Evolutionary conservation across 352 stramenopile genomes (phyloP).

Genomic region (Paralagenidium karlingii): DNA sequence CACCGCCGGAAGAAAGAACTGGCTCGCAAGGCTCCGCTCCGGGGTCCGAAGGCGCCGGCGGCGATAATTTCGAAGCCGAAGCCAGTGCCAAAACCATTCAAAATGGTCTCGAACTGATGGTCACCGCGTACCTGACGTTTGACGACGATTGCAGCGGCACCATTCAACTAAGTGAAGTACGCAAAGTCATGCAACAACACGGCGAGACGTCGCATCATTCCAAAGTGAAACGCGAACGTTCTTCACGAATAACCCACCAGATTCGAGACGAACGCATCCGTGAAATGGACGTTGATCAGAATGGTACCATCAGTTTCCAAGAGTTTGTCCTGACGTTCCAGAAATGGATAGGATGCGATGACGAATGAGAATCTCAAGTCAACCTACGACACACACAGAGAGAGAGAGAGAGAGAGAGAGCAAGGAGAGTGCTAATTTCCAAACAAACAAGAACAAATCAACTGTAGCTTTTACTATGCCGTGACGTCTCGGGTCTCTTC

Average conservation of each 20-base stretch:
- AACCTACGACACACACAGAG: no score
- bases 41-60: constrained; percentile 4
- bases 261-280: constrained; percentile 72
- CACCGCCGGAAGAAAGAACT: constrained; percentile 1
- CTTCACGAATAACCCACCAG: constrained; percentile 40
- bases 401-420: no score
- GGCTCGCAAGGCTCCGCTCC: background rate
- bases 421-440: no score
- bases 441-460: no score
- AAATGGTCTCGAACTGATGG: constrained; percentile 77
- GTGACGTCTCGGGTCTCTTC: no score
- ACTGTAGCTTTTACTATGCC: no score
- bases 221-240: constrained; percentile 39
- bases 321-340: constrained; percentile 85
- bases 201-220: constrained; percentile 16
- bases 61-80: constrained; percentile 22
- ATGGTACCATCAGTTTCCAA: constrained; percentile 83
- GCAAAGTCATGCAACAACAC: constrained; percentile 47
- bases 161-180: constrained; percentile 65
- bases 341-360: constrained; percentile 69
- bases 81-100: constrained; percentile 50
- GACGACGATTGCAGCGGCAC: constrained; percentile 73
- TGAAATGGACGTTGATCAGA: constrained; percentile 77
- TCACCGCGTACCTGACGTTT: constrained; percentile 77
- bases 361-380: constrained; percentile 11